Evolutionary conservation across 2,329 filamentous ascomycete species (phyloP).

Genomic region (Phyllosticta paracitricarpa): DNA sequence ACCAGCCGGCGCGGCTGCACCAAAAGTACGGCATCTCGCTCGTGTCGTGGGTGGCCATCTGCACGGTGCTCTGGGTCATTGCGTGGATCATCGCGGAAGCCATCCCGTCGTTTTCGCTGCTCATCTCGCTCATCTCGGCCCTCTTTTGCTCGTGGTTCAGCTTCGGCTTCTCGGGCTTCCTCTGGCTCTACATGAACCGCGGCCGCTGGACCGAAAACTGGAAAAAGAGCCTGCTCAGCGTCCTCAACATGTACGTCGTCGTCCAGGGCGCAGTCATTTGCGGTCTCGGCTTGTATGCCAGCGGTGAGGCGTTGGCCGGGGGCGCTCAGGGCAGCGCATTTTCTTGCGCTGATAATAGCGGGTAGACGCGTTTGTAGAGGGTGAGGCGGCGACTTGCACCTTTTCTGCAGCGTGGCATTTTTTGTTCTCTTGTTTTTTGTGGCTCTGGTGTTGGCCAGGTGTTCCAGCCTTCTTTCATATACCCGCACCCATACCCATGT

Average conservation of each 20-base stretch:
- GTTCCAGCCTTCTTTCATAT: too few species aligned
- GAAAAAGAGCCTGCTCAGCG: conserved; percentile 35
- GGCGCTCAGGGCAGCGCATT: conserved; percentile 20
- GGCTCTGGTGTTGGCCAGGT: too few species aligned
- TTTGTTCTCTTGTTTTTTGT: too few species aligned
- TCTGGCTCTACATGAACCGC: conserved; percentile 41
- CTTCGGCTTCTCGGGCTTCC: conserved; percentile 35
- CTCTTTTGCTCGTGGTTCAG: conserved; percentile 62
- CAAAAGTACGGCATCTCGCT: conserved; percentile 30
- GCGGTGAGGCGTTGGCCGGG: conserved; percentile 16
- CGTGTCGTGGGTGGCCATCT: conserved; percentile 50
- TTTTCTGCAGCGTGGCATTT: too few species aligned
- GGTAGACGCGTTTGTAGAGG: neutral
- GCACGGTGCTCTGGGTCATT: conserved; percentile 46
- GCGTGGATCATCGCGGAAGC: conserved; percentile 60
- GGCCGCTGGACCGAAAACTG: conserved; percentile 27
- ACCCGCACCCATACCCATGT: too few species aligned
- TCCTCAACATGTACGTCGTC: conserved; percentile 37
- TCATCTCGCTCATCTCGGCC: conserved; percentile 52
- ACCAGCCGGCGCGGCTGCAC: conserved; percentile 17
- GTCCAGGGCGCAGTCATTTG: conserved; percentile 20
- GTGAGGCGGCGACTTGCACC: too few species aligned
- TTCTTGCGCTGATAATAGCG: conserved; percentile 21
- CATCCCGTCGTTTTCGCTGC: conserved; percentile 58
- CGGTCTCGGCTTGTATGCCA: conserved; percentile 19